Base-by-base conservation (phyloP, 257 asterid genomes). In the Hygrophila difformis region DNA sequence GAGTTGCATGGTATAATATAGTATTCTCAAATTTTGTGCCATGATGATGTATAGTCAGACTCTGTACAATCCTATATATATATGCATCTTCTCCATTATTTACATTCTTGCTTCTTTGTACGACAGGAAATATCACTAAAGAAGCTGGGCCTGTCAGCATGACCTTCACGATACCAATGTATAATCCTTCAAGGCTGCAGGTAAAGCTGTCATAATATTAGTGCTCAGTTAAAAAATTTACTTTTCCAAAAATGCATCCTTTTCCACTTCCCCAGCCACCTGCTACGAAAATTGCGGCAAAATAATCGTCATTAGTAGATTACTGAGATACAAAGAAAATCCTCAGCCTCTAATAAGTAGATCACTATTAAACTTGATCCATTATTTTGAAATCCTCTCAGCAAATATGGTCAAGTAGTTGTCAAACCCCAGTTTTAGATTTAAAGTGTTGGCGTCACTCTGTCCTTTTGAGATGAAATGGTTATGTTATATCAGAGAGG, bases 131-230 rank as follows among this genome's bases (percentile, higher is more conserved):
- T 62, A 71, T 91, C 61, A 86, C 96, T 1, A 91, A 91, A 71
- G 99, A 91, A 72, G 99, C 99, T 41, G 99, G 99, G 28, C 99
- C 99, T 28, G 96, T 91, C 60, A 86, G 94, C 72, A 80, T 91
- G 95, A 86, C 89, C 41, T 91, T 91, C 74, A 91, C 95, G 31
- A 80, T 91, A 65, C 99, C 99, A 12, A 91, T 91, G 99, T 66
- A 91, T 60, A 91, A 91, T 64, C 92, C 94, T 59, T 91, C 99
- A 49, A 76, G 94, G 77, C 93, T 91, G 51, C 95, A 86, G 96
- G 99, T 91, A 70, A 58, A 47, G 40, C 12, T 51, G 35, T 48
- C n/a, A n/a, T n/a, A n/a, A n/a, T n/a, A n/a, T n/a, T n/a, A n/a
- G n/a, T n/a, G n/a, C n/a, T n/a, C n/a, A n/a, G n/a, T n/a, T n/a